Evolutionary conservation across 495 filamentous ascomycete species (phyloP).

Genomic region (Tuber borchii): DNA sequence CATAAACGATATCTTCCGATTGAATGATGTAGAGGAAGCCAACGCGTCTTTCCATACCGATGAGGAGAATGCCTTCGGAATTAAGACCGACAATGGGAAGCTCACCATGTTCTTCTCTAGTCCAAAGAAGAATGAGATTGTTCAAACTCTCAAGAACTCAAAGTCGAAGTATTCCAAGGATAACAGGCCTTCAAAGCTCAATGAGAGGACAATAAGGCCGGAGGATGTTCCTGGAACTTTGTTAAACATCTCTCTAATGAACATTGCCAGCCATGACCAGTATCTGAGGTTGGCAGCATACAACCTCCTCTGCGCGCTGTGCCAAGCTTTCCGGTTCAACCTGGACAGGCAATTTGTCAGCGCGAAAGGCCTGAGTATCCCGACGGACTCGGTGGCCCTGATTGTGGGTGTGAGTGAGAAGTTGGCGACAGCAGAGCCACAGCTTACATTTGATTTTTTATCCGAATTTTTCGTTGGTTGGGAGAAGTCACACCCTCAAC

Average conservation of each 20-base stretch:
- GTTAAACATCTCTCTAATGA: slow-evolving; percentile 58
- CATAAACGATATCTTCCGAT: slow-evolving; percentile 61
- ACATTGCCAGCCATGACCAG: slow-evolving; percentile 55
- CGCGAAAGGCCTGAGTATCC: slow-evolving; percentile 51
- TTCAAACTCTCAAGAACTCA: slow-evolving; percentile 54
- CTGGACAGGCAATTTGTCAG: slow-evolving; percentile 55
- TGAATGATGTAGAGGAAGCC: slow-evolving; percentile 59
- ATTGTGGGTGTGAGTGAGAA: slow-evolving; percentile 58
- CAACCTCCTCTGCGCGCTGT: slow-evolving; percentile 57
- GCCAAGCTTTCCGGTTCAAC: slow-evolving; percentile 58
- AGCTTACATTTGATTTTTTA: slow-evolving; percentile 60
- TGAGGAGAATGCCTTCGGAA: slow-evolving; percentile 60
- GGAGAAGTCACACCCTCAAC: slow-evolving; percentile 58
- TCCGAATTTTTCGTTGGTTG: slow-evolving; percentile 64
- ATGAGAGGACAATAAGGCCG: slow-evolving; percentile 56
- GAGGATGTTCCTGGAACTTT: slow-evolving; percentile 63
- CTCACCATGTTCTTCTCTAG: slow-evolving; percentile 63
- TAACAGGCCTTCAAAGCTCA: slow-evolving; percentile 51
- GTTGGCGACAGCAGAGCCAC: slow-evolving; percentile 56
- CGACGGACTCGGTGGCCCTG: slow-evolving; percentile 56
- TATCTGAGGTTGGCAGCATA: slow-evolving; percentile 56
- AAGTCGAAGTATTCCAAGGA: slow-evolving; percentile 59
- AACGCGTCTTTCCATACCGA: slow-evolving; percentile 55
- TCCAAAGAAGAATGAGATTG: slow-evolving; percentile 54
- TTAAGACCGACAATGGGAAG: slow-evolving; percentile 60